Evolutionary conservation across 805 yeast genomes (phyloP).

Genomic region (Saccharomycopsis capsularis): DNA sequence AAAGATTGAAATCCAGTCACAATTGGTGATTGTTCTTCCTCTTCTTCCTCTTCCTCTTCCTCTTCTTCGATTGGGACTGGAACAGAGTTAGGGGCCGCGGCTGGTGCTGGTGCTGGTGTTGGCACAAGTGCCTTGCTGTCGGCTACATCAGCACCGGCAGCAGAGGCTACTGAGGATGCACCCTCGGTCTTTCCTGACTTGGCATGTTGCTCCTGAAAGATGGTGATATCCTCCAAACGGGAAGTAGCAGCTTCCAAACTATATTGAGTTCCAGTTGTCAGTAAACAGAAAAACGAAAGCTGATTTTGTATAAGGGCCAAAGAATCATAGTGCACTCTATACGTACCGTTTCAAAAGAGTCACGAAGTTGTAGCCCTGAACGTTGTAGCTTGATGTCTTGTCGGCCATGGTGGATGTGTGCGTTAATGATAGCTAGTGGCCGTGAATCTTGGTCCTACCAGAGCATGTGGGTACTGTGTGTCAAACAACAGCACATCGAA

Average conservation of each 20-base stretch:
- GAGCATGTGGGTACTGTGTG: too few species aligned
- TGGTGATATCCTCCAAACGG: conserved; percentile 81
- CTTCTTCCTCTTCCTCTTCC: conserved; percentile 3
- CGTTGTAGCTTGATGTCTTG: conserved; percentile 39
- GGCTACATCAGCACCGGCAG: conserved; percentile 2
- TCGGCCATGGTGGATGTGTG: conserved; percentile 15
- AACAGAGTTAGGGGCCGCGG: conserved; percentile 23
- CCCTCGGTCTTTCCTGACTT: conserved; percentile 24
- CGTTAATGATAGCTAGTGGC: too few species aligned
- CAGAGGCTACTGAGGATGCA: not conserved
- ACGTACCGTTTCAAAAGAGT: conserved; percentile 63
- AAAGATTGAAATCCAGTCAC: conserved; percentile 49
- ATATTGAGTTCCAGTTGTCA: conserved; percentile 18
- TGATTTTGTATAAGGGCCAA: not conserved
- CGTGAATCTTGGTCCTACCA: too few species aligned
- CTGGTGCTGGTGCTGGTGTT: conserved; percentile 20
- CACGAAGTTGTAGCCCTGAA: conserved; percentile 81
- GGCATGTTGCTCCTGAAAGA: conserved; percentile 59
- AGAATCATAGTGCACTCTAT: not conserved
- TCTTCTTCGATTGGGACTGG: conserved; percentile 20
- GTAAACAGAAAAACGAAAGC: not conserved
- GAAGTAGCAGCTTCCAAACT: conserved; percentile 91
- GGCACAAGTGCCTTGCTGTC: conserved; percentile 21
- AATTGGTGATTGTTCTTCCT: conserved; percentile 33
- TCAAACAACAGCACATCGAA: too few species aligned